Evolutionary conservation across 1,284 basidiomycete species (phyloP).

Genomic region (Mycosarcoma maydis): DNA sequence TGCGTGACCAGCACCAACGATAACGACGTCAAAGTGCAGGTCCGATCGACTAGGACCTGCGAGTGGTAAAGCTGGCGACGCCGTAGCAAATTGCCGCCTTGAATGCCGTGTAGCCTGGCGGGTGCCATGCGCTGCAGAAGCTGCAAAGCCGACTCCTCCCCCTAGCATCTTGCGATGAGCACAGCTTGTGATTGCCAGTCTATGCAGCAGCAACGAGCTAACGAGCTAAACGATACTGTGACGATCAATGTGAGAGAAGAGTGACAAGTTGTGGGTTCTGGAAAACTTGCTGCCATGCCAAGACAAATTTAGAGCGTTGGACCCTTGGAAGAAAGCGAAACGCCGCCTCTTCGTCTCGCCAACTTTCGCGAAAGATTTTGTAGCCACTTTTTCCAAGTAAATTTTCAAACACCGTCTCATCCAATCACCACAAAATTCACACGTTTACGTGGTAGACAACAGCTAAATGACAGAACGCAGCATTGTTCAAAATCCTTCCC

Average conservation of each 20-base stretch:
- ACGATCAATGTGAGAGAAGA: not conserved
- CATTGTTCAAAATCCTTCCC: slow-evolving; percentile 22
- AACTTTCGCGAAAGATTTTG: too few species aligned
- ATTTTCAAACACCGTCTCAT: too few species aligned
- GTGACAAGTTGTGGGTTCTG: too few species aligned
- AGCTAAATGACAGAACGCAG: too few species aligned
- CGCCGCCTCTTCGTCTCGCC: not conserved
- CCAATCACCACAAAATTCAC: not conserved
- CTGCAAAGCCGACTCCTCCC: not conserved
- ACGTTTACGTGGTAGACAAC: not conserved
- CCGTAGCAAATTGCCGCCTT: slow-evolving; percentile 13
- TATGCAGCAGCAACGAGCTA: not conserved
- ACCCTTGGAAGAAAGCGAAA: slow-evolving; percentile 8
- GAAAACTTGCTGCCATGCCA: too few species aligned
- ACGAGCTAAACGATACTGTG: not conserved
- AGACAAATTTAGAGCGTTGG: slow-evolving; percentile 1
- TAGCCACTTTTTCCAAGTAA: too few species aligned
- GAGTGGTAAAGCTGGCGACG: slow-evolving; percentile 2
- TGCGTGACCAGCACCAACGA: slow-evolving; percentile 91
- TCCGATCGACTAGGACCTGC: slow-evolving; percentile 17
- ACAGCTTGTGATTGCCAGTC: not conserved
- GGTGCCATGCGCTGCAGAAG: not conserved
- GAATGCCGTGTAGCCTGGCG: slow-evolving; percentile 1
- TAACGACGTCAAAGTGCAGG: slow-evolving; percentile 73
- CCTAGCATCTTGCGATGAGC: not conserved